Evolutionary conservation across 495 filamentous ascomycete genomes (phyloP).

Genomic region (Amorphotheca resinae): DNA sequence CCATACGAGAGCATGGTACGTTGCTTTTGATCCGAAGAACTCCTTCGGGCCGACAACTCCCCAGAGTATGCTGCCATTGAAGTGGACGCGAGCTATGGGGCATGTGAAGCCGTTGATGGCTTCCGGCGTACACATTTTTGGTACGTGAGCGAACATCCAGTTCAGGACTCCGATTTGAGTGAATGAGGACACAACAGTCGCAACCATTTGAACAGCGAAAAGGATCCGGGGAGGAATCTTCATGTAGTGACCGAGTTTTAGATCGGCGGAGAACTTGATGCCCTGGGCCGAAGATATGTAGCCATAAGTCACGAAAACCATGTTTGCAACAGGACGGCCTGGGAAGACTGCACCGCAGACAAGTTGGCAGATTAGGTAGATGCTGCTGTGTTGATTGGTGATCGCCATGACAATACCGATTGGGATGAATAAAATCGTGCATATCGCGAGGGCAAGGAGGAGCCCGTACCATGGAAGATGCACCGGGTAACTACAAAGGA

Average conservation of each 20-base stretch:
- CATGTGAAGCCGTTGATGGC: slow-evolving; percentile 81
- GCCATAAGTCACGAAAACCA: slow-evolving; percentile 81
- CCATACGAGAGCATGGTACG: slow-evolving; percentile 61
- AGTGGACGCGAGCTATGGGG: slow-evolving; percentile 77
- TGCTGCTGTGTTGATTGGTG: slow-evolving; percentile 68
- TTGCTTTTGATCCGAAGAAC: slow-evolving; percentile 62
- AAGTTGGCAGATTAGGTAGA: slow-evolving; percentile 74
- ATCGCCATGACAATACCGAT: slow-evolving; percentile 81
- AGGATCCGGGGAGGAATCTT: slow-evolving; percentile 77
- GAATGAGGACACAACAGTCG: slow-evolving; percentile 63
- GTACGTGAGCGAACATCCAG: slow-evolving; percentile 77
- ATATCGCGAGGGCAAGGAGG: slow-evolving; percentile 61
- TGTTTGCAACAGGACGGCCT: slow-evolving; percentile 73
- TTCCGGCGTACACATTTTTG: slow-evolving; percentile 60
- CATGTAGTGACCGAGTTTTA: slow-evolving; percentile 89
- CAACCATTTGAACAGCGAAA: slow-evolving; percentile 69
- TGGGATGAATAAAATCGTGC: slow-evolving; percentile 60
- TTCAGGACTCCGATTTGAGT: slow-evolving; percentile 75
- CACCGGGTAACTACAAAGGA: slow-evolving; percentile 47
- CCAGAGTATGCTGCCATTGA: slow-evolving; percentile 83
- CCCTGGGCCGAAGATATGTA: slow-evolving; percentile 75
- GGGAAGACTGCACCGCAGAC: slow-evolving; percentile 69
- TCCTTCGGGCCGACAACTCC: slow-evolving; percentile 68
- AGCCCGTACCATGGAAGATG: slow-evolving; percentile 69
- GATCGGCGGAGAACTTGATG: slow-evolving; percentile 73